Evolutionary conservation across 371 early-diverging fungal species (phyloP), one percentile per base, ranked within the genome.

Genomic region (Mucor ambiguus): DNA sequence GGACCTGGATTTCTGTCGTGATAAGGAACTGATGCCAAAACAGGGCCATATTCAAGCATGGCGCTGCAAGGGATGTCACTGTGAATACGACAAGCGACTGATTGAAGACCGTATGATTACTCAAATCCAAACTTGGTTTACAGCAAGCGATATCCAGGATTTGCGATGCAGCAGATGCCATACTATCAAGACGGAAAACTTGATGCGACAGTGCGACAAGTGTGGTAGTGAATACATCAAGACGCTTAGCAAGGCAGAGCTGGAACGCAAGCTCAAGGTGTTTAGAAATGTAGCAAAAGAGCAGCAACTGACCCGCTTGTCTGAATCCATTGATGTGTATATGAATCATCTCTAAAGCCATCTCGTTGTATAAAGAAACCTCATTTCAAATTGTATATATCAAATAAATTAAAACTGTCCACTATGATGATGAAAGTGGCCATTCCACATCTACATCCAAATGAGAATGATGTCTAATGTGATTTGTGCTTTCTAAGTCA

Each of bases 1-100:
- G 6, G 96, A 98, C 74, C 72, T 97, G 56, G 96, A 98, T 74
- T 87, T 98, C 63, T 94, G 94, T 60, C 87, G 95, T 24, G 95
- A 97, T 62, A 82, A 82, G 35, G 89, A 87, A 46, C 62, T 93
- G 59, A 63, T 90, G 64, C 88, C 92, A 7, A 67, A 69, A 35
- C 67, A 80, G 63, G 85, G 80, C 18, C 73, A 80, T 12, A 69
- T 63, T 63, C 74, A 35, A 61, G 71, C 66, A 35, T 83, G 72
- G 85, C 72, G 59, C 8, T 85, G 97, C 70, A 78, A 84, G 30
- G 88, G 79, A 11, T 96, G 97, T 68, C 78, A 81, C 18, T 82
- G 85, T 22, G 88, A 89, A 62, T 95, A 95, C 60, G 92, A 94
- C 68, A 84, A 85, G 5, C 67, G 74, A 16, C 65, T 80, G 7